phyloP scores from a whole-genome alignment of 495 filamentous ascomycete genomes.

The Jackrogersella multiformis region DNA sequence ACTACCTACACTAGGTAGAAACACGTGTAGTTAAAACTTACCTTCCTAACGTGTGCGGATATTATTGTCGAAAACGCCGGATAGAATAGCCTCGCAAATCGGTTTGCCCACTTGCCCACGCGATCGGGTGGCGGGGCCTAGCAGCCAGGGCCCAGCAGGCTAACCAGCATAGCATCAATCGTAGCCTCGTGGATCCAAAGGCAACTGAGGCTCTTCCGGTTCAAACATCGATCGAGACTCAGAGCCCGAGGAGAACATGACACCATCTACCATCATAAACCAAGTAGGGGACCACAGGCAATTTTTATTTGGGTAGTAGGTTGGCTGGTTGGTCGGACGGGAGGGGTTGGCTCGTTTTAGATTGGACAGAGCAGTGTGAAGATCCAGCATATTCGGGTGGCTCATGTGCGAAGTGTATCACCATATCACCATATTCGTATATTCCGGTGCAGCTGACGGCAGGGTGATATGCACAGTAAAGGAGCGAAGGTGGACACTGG shows the following conservation, averaged over 20 bases:
- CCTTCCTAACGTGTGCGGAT: conserved; percentile 23
- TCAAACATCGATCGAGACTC: conserved; percentile 9
- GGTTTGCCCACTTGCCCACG: conserved; percentile 6
- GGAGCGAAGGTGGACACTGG: conserved; percentile 40
- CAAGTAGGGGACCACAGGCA: conserved; percentile 22
- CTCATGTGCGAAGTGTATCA: conserved; percentile 41
- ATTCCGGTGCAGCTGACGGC: conserved; percentile 40
- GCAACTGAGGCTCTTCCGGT: conserved; percentile 32
- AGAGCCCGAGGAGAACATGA: conserved; percentile 22
- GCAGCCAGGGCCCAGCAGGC: no score
- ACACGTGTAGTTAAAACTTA: conserved; percentile 25
- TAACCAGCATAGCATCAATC: conserved; percentile 16
- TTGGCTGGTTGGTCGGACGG: conserved; percentile 29
- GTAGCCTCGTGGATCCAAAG: conserved; percentile 23
- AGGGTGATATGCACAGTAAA: conserved; percentile 43
- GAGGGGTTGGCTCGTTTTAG: conserved; percentile 28
- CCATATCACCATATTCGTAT: conserved; percentile 42
- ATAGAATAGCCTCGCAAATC: conserved; percentile 11
- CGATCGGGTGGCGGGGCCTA: conserved; percentile 9
- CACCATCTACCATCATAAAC: conserved; percentile 25
- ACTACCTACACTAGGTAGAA: no score
- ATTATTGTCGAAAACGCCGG: conserved; percentile 11
- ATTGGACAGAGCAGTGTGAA: conserved; percentile 33
- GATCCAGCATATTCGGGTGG: conserved; percentile 39
- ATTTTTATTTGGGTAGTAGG: conserved; percentile 29